Conservation (phyloP, 1,284 basidiomycete genomes). For the Pascua guehoae region DNA sequence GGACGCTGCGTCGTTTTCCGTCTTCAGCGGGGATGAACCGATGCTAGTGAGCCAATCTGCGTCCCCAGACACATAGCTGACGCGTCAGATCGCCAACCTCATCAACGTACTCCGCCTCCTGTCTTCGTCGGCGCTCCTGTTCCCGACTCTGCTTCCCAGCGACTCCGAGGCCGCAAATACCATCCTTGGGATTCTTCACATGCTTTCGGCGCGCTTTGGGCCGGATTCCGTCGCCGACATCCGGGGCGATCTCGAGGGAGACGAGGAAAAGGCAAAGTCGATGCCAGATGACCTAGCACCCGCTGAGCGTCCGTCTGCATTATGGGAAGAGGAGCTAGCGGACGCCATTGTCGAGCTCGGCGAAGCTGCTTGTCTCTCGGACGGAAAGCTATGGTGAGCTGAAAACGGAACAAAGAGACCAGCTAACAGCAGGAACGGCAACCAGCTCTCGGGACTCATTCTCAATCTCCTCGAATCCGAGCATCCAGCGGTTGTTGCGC, state of each 20-base stretch:
- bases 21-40: too few species aligned
- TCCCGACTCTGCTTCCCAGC: constrained; percentile 12
- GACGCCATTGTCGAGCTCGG: constrained; percentile 18
- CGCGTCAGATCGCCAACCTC: constrained; percentile 5
- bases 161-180: not conserved
- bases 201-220: not conserved
- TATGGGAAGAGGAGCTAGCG: constrained; percentile 19
- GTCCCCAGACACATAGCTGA: not conserved
- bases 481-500: constrained; percentile 9
- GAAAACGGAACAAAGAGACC: too few species aligned
- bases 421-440: constrained; percentile 21
- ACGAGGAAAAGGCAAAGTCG: not conserved
- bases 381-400: constrained; percentile 25
- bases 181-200: not conserved
- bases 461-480: constrained; percentile 13
- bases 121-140: constrained; percentile 19
- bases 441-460: constrained; percentile 29
- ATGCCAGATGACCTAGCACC: not conserved
- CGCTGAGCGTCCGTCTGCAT: not conserved
- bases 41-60: not conserved
- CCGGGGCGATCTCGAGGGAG: not conserved
- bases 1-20: too few species aligned
- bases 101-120: constrained; percentile 17
- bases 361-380: constrained; percentile 24
- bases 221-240: not conserved